These are phyloP conservation scores for Colletotrichum chlorophyti DNA, from an alignment of 2,329 filamentous ascomycete genomes.

Conservation along the genomic window DNA sequence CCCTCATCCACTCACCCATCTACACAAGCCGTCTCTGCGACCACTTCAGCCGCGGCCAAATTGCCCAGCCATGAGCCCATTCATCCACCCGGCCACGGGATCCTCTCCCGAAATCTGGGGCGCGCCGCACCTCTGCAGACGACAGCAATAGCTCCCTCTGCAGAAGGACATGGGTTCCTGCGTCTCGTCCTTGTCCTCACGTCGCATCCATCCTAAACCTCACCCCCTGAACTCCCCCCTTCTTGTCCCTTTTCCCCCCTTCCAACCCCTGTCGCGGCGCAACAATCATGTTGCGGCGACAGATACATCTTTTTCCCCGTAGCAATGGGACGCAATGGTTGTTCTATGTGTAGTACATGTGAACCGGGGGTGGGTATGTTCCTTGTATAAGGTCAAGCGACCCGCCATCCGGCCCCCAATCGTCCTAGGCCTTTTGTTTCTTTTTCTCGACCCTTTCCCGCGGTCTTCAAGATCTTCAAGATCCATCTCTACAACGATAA, in stretches of 20 bases:
- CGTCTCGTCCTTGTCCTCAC: neutral
- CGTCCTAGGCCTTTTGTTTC: neutral
- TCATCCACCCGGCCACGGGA: slow-evolving; percentile 5
- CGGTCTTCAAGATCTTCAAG: too few species aligned
- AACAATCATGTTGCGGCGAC: too few species aligned
- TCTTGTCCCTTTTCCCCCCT: neutral
- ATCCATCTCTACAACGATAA: too few species aligned
- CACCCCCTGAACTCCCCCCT: slow-evolving; percentile 4
- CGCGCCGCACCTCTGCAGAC: too few species aligned
- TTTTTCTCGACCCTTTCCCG: neutral
- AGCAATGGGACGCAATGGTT: too few species aligned
- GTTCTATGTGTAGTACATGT: too few species aligned
- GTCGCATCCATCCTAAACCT: slow-evolving; percentile 7
- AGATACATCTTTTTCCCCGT: too few species aligned
- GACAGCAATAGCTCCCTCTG: too few species aligned
- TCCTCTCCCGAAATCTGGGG: slow-evolving; percentile 15
- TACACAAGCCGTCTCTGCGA: neutral
- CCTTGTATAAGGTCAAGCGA: slow-evolving; percentile 11
- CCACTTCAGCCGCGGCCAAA: slow-evolving; percentile 11
- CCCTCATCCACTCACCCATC: neutral
- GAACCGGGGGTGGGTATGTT: neutral
- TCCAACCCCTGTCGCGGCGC: neutral
- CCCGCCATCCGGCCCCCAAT: slow-evolving; percentile 3
- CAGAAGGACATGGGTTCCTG: slow-evolving; percentile 1
- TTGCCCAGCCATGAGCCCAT: neutral